Evolutionary conservation across 179 eudicot genomes (phyloP).

Genomic region (Vitellaria paradoxa): DNA sequence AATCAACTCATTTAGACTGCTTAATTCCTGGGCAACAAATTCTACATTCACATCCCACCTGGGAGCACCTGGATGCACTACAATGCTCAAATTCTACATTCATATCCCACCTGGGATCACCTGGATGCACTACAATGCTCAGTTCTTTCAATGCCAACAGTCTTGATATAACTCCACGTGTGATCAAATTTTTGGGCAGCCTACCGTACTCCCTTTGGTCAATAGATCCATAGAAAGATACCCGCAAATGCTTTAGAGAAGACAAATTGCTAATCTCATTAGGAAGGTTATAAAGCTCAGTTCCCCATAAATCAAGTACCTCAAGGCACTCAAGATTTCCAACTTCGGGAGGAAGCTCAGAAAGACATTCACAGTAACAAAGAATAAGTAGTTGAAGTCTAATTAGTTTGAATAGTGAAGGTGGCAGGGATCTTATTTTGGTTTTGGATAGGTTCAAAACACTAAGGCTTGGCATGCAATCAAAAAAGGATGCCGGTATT

Average conservation of each 20-base stretch:
- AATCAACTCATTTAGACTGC: constrained; percentile 16
- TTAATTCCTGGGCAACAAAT: constrained; percentile 22
- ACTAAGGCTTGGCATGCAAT: constrained; percentile 24
- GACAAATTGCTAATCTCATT: constrained; percentile 16
- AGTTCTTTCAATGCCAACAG: constrained; percentile 26
- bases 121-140: constrained; percentile 23
- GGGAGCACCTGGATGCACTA: too few relatives aligned
- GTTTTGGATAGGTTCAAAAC: constrained; percentile 33
- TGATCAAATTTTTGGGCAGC: constrained; percentile 22
- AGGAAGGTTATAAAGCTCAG: constrained; percentile 28
- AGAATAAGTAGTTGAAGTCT: constrained; percentile 25
- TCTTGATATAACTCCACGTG: constrained; percentile 14
- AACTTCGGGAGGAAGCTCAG: constrained; percentile 25
- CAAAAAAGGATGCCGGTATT: constrained; percentile 32
- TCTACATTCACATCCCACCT: too few relatives aligned
- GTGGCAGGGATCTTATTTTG: constrained; percentile 30
- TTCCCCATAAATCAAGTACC: constrained; percentile 38
- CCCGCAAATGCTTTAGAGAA: constrained; percentile 22
- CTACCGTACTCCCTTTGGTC: constrained; percentile 13
- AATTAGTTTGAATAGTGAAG: constrained; percentile 24
- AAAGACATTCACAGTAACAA: constrained; percentile 26
- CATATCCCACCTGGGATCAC: constrained; percentile 28
- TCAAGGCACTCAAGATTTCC: constrained; percentile 23
- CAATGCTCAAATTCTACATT: too few relatives aligned
- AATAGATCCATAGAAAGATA: constrained; percentile 31